Evolutionary conservation across 768 basidiomycete genomes (phyloP).

Genomic region (Mycena amicta): DNA sequence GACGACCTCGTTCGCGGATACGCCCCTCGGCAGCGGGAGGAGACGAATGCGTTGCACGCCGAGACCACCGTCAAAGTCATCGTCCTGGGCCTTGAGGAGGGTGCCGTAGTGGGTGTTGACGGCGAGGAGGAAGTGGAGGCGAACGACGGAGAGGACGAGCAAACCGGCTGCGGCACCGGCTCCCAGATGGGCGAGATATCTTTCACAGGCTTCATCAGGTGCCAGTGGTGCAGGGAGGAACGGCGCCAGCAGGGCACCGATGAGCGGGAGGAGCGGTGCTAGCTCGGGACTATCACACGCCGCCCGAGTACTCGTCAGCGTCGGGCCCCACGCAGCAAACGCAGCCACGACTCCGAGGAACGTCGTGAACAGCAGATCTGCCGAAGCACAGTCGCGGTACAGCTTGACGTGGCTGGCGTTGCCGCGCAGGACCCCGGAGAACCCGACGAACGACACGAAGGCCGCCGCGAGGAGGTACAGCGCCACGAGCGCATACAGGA

Average conservation of each 20-base stretch:
- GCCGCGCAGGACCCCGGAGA: constrained; percentile 70
- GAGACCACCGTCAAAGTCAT: background rate
- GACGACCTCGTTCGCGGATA: constrained; percentile 9
- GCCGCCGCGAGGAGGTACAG: constrained; percentile 70
- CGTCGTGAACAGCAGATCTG: constrained; percentile 73
- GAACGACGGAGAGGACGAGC: constrained; percentile 62
- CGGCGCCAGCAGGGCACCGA: constrained; percentile 59
- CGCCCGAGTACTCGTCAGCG: constrained; percentile 53
- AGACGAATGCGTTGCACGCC: constrained; percentile 7
- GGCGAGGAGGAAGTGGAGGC: constrained; percentile 76
- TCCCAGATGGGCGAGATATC: constrained; percentile 71
- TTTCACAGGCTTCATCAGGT: constrained; percentile 70
- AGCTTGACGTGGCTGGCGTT: constrained; percentile 70
- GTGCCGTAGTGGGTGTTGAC: constrained; percentile 33
- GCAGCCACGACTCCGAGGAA: constrained; percentile 58
- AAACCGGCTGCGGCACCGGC: constrained; percentile 60
- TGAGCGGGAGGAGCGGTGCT: constrained; percentile 66
- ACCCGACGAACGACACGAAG: constrained; percentile 63
- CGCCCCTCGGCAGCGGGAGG: constrained; percentile 13
- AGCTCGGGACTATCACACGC: constrained; percentile 80
- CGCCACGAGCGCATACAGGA: constrained; percentile 64
- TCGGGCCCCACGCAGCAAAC: constrained; percentile 55
- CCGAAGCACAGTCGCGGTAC: constrained; percentile 81
- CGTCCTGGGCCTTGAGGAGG: background rate
- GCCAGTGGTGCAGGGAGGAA: background rate